Percentiles rank a stretch among this genome's conserved stretches.
Conservation (phyloP, 139 green algal species). For the Closterium sp. region DNA sequence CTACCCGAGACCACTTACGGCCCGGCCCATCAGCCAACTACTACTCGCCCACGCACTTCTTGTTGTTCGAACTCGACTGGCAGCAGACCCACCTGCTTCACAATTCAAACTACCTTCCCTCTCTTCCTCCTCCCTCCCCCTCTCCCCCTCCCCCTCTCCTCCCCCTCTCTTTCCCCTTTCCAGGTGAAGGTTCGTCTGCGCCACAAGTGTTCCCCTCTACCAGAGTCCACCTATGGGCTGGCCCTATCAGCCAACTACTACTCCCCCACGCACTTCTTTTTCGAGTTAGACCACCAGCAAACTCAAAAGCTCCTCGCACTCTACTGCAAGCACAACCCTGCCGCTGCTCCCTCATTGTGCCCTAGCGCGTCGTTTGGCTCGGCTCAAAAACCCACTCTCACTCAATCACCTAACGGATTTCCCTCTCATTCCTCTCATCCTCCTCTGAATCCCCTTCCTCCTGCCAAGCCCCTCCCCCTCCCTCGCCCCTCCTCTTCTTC, state of each 20-base stretch:
- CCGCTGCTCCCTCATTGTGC: no score
- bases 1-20: background rate
- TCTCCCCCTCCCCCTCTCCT: no score
- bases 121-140: background rate
- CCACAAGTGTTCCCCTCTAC: background rate
- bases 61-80: background rate
- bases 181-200: background rate
- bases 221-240: background rate
- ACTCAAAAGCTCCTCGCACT: background rate
- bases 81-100: no score
- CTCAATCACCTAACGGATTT: background rate
- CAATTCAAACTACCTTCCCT: background rate
- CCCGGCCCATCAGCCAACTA: background rate
- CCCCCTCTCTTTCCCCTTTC: no score
- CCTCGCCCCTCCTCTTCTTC: background rate
- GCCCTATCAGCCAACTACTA: background rate
- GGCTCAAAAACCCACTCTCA: background rate
- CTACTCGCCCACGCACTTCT: background rate
- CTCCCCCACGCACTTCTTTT: background rate
- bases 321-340: background rate
- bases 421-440: background rate
- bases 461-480: background rate
- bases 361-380: no score
- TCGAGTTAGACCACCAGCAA: background rate
- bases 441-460: background rate